Base-by-base conservation (phyloP, 768 basidiomycete species). In the Rhizopogon roseolus region DNA sequence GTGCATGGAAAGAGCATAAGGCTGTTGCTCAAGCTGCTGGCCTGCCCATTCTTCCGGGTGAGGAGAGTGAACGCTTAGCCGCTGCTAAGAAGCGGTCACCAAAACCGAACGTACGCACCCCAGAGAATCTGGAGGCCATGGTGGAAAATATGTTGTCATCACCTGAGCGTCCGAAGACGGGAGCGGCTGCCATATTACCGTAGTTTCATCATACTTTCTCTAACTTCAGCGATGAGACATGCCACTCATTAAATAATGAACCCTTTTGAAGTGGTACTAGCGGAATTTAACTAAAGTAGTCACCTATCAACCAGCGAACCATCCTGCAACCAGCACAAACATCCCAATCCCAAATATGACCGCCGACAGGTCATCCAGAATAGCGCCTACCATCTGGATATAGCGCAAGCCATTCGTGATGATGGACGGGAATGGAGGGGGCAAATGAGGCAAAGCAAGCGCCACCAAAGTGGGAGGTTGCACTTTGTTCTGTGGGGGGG, bases 291-390 rank as follows among this genome's bases (percentile, higher is more conserved):
- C 25, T 11, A 48, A 52, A 28, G 27, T 38, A 19, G 22, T 3
- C 28, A 1, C 10, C 32, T 8, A 54, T 32, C 56, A 69, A 45
- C 53, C 55, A 34, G 60, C 57, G 19, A 78, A 59, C 77, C 76
- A 82, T 9, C 76, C 73, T 11, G 82, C 76, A 53, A 82, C 65
- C 62, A 78, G 71, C 6, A 88, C 67, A 25, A 86, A 70, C 55
- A 92, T 63, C 6, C 90, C 90, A 6, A 92, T 65, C 2, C 84
- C 87, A n/a, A 92, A 81, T 6, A 92, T 63, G 4, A 88, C 63
- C 1, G 80, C 81, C 2, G 88, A 80, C 0, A 93, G 66, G 59
- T 90, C 90, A 56, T 93, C 85, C 25, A 90, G 65, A 63, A 91
- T 79, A 25, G 80, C 63, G 1, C 81, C 77, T 7, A 77, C 81